A percentile compares a stretch with the other conserved stretches of the same genome.
Conservation (phyloP, 2,329 filamentous ascomycete species). For the Ceratocystis alfenasii region DNA sequence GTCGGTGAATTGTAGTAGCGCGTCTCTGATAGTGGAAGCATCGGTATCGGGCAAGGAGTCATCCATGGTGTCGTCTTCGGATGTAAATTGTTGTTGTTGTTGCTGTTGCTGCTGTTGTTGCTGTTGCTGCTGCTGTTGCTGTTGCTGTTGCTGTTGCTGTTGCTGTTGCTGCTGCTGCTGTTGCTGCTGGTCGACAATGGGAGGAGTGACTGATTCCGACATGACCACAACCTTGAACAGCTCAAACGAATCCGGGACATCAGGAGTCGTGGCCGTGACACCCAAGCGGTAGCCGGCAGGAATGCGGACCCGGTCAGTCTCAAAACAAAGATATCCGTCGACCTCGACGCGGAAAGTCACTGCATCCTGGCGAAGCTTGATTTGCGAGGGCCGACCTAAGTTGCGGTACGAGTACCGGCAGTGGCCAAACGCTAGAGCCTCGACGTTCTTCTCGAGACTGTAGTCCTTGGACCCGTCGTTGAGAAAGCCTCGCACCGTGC, state of each 20-base stretch:
- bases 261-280: slow-evolving; percentile 74
- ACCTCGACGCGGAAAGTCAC: slow-evolving; percentile 63
- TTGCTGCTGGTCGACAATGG: slow-evolving; percentile 22
- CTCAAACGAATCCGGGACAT: slow-evolving; percentile 90
- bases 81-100: slow-evolving; percentile 23
- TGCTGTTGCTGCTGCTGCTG: slow-evolving; percentile 24
- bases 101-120: slow-evolving; percentile 30
- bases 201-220: slow-evolving; percentile 37
- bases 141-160: slow-evolving; percentile 28
- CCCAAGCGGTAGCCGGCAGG: slow-evolving; percentile 76
- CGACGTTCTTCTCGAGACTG: slow-evolving; percentile 61
- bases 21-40: slow-evolving; percentile 38
- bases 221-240: slow-evolving; percentile 74
- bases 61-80: slow-evolving; percentile 28
- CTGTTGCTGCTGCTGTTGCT: slow-evolving; percentile 28
- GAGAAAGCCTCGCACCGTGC: slow-evolving; percentile 80
- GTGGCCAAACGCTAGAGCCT: slow-evolving; percentile 82
- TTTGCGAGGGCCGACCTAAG: slow-evolving; percentile 66
- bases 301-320: slow-evolving; percentile 64
- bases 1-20: slow-evolving; percentile 61
- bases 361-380: slow-evolving; percentile 58
- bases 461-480: slow-evolving; percentile 83
- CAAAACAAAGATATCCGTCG: slow-evolving; percentile 72
- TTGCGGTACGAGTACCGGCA: slow-evolving; percentile 89
- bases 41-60: slow-evolving; percentile 37